These are phyloP conservation scores for Exophiala oligosperma DNA, from an alignment of 2,329 filamentous ascomycete genomes.

Conservation along the genomic window DNA sequence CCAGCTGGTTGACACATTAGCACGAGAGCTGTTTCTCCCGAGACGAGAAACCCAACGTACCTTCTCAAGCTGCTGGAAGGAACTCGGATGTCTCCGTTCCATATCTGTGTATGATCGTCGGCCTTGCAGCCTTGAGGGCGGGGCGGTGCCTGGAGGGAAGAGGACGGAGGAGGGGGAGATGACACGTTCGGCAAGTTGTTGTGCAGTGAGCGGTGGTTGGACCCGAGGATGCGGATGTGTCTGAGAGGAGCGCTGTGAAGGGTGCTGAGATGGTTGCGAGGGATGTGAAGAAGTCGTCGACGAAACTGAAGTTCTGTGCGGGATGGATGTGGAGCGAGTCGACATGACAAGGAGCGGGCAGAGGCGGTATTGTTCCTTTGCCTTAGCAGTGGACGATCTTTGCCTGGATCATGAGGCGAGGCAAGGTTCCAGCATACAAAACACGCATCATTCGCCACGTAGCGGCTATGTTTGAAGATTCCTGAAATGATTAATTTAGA, in stretches of 20 bases:
- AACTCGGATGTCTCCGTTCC: slow-evolving; percentile 93
- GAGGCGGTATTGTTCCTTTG: slow-evolving; percentile 7
- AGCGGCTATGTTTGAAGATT: slow-evolving; percentile 7
- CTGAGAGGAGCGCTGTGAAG: neutral
- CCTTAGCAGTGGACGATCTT: slow-evolving; percentile 17
- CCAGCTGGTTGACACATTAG: slow-evolving; percentile 58
- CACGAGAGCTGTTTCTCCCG: neutral
- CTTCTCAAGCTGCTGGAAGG: slow-evolving; percentile 98
- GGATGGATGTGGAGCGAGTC: slow-evolving; percentile 25
- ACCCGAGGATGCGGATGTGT: no score
- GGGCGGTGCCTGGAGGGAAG: slow-evolving; percentile 22
- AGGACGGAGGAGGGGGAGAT: slow-evolving; percentile 30
- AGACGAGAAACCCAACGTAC: slow-evolving; percentile 30
- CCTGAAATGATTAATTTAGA: no score
- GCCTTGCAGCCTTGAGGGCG: slow-evolving; percentile 21
- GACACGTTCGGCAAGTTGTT: slow-evolving; percentile 28
- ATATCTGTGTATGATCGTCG: slow-evolving; percentile 50
- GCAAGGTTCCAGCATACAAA: slow-evolving; percentile 6
- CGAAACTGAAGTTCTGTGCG: slow-evolving; percentile 24
- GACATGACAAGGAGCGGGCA: slow-evolving; percentile 23
- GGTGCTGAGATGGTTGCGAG: slow-evolving; percentile 10
- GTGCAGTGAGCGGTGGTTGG: slow-evolving; percentile 15
- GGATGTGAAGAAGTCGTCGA: slow-evolving; percentile 22
- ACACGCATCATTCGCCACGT: slow-evolving; percentile 21
- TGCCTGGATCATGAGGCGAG: slow-evolving; percentile 13